Base-by-base conservation (phyloP, 1,284 basidiomycete genomes). In the Coriolopsis trogii region DNA sequence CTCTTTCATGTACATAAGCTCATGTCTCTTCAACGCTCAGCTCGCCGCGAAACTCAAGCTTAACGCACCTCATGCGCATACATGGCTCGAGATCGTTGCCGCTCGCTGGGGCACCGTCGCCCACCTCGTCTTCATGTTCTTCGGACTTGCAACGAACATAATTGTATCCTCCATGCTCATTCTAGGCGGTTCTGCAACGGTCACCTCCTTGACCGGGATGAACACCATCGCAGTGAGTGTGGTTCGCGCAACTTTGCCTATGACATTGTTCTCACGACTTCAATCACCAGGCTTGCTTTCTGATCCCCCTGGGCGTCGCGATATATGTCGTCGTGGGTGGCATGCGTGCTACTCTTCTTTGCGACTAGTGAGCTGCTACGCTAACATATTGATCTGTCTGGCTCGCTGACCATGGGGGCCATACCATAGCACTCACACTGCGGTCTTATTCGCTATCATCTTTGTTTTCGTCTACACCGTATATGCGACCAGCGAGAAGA, bases 381-480 rank as follows among this genome's bases (percentile, higher is more conserved):
- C 4, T 8, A 34, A n/a, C 51, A 6, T 24, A 10, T 41, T 10
- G 6, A 26, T 29, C n/a, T 28, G 23, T n/a, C 36, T 1, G 34
- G n/a, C 46, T 3, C 2, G 12, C 29, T 28, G 10, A 33, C 10
- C 9, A 2, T 4, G 13, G 8, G 1, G 26, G 13, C 20, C 29
- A 18, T 25, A 23, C 2, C 42, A 34, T 49, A 87, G 84, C 67
- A 86, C 87, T 1, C 89, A 94, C 67, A 94, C 92, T 0, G 76
- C 85, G 0, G 85, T 92, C 10, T 80, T 95, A 21, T 92, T 92
- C 64, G 81, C 81, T 37, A 93, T 95, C 68, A 90, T 92, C 66
- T 75, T 91, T 65, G 73, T 76, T 44, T 89, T 85, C 64, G 67
- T 77, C 33, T 80, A 87, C 66, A 77, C 75, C 7, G 91, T 91